Conservation (phyloP, 805 yeast genomes). For the Kluyveromyces starmeri region DNA sequence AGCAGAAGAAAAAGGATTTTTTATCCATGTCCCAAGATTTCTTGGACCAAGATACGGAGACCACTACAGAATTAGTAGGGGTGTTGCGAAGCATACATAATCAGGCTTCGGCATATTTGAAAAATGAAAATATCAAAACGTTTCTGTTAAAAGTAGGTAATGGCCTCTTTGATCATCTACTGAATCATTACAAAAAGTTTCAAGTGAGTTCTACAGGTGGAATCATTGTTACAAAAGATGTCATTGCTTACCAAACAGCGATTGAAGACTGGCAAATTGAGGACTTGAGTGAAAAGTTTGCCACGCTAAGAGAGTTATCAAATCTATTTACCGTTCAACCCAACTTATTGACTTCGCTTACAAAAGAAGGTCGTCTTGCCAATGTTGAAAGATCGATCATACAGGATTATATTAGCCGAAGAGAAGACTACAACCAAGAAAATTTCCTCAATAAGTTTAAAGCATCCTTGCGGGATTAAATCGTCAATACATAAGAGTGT, state of each 20-base stretch:
- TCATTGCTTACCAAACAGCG: conserved; percentile 61
- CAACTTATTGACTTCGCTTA: conserved; percentile 64
- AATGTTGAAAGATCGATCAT: conserved; percentile 53
- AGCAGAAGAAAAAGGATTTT: conserved; percentile 73
- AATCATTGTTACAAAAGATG: conserved; percentile 69
- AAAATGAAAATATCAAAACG: conserved; percentile 40
- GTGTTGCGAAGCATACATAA: conserved; percentile 33
- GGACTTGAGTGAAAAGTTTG: conserved; percentile 53
- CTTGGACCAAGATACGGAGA: conserved; percentile 54
- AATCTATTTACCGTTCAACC: conserved; percentile 81
- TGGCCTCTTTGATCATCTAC: conserved; percentile 45
- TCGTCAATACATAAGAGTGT: not conserved
- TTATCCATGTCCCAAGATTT: conserved; percentile 36
- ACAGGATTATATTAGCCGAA: conserved; percentile 55
- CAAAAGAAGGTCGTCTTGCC: conserved; percentile 72
- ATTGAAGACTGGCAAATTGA: conserved; percentile 60
- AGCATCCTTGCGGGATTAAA: conserved; percentile 4
- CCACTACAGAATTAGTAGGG: conserved; percentile 55
- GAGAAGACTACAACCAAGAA: conserved; percentile 56
- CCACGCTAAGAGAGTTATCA: conserved; percentile 70
- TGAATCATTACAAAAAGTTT: conserved; percentile 67
- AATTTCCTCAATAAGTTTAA: conserved; percentile 18
- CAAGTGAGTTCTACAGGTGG: conserved; percentile 80
- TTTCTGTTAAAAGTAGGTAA: conserved; percentile 51
- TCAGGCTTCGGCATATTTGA: conserved; percentile 32